Evolutionary conservation across 192 early-diverging fungal species (phyloP).

Genomic region (Umbelopsis ramanniana): DNA sequence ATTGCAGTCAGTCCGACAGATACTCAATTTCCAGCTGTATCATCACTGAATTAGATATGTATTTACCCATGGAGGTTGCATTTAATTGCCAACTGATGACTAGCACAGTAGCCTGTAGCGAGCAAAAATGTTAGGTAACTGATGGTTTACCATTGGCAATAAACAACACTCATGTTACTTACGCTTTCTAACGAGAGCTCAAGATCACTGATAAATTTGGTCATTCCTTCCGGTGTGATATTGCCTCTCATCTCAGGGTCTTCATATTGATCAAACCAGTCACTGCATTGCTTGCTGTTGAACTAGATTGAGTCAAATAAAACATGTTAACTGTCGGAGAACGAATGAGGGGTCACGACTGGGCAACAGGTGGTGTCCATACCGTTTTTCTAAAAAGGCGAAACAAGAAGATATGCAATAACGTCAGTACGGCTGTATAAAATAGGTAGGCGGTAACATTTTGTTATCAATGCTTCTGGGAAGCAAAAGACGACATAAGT

Average conservation of each 20-base stretch:
- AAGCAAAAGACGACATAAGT: not conserved
- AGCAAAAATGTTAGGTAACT: not conserved
- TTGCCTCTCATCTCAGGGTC: conserved; percentile 27
- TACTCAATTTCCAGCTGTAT: no score
- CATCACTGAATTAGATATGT: not conserved
- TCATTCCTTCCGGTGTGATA: conserved; percentile 37
- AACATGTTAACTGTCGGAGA: not conserved
- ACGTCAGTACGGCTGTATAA: not conserved
- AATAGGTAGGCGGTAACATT: not conserved
- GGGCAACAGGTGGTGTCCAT: conserved; percentile 16
- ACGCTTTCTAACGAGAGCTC: conserved; percentile 39
- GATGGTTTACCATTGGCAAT: not conserved
- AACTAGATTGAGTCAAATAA: conserved; percentile 22
- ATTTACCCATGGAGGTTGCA: conserved; percentile 35
- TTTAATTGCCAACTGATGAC: conserved; percentile 40
- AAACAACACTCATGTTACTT: not conserved
- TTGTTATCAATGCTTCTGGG: not conserved
- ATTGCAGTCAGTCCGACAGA: not conserved
- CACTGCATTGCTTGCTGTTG: conserved; percentile 23
- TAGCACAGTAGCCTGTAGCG: conserved; percentile 23
- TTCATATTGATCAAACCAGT: conserved; percentile 34
- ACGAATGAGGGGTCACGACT: not conserved
- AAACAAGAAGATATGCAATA: not conserved
- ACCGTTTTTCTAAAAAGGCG: conserved; percentile 20
- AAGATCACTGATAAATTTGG: conserved; percentile 35